A percentile compares a stretch with the other conserved stretches of the same genome.
Evolutionary conservation across 2,329 filamentous ascomycete species (phyloP).

Genomic region (Raffaelea arxii): DNA sequence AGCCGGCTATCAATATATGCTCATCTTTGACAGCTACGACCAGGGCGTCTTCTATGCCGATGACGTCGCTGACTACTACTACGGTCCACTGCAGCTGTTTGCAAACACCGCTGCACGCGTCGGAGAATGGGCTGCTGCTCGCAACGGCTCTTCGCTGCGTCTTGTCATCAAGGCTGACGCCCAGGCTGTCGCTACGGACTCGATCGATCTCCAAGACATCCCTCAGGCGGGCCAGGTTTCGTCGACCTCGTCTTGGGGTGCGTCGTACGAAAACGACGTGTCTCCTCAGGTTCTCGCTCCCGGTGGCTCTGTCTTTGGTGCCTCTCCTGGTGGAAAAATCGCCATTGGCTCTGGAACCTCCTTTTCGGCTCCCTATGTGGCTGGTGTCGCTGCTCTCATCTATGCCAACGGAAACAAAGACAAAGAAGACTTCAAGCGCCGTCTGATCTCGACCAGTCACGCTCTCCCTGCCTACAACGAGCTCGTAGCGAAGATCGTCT

Average conservation of each 20-base stretch:
- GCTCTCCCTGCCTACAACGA: constrained; percentile 9
- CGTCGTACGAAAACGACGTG: neutral
- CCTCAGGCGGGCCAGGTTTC: neutral
- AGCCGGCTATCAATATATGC: neutral
- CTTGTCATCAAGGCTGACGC: neutral
- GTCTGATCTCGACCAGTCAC: neutral
- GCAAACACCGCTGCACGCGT: neutral
- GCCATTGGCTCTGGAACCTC: constrained; percentile 14
- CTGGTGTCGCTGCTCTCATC: constrained; percentile 15
- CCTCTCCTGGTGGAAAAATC: constrained; percentile 9
- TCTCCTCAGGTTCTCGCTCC: neutral
- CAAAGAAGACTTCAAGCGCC: neutral
- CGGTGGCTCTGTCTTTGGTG: constrained; percentile 10
- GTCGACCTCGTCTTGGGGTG: neutral
- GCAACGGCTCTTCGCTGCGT: neutral
- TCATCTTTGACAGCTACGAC: neutral
- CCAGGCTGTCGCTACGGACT: neutral
- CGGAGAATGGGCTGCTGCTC: neutral
- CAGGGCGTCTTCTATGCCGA: neutral
- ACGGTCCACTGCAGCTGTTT: neutral
- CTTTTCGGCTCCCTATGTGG: constrained; percentile 13
- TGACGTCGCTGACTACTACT: neutral
- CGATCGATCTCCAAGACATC: neutral
- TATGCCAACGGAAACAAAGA: constrained; percentile 6
- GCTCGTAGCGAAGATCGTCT: neutral